Percentiles rank a stretch among this genome's conserved stretches.
These are phyloP conservation scores for Suillus spraguei DNA, from an alignment of 768 basidiomycete species.

Conservation along the genomic window DNA sequence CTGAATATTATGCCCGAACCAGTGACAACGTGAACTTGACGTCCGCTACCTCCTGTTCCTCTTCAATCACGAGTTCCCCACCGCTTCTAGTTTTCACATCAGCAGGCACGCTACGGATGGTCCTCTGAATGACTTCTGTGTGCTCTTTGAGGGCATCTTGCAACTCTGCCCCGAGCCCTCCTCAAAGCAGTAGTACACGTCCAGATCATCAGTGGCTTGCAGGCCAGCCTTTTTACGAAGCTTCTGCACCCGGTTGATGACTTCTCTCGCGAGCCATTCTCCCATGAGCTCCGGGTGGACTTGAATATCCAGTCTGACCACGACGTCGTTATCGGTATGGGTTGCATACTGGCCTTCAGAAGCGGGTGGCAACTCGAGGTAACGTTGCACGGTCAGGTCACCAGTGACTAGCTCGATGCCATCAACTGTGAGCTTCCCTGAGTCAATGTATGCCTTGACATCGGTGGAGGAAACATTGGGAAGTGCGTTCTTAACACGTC, in stretches of 20 bases:
- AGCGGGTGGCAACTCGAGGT: conserved; percentile 74
- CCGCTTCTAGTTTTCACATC: conserved; percentile 56
- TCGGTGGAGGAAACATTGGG: conserved; percentile 80
- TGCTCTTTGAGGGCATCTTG: conserved; percentile 66
- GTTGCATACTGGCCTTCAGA: conserved; percentile 71
- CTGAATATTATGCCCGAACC: conserved; percentile 39
- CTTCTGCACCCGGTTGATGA: conserved; percentile 93
- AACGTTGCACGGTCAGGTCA: conserved; percentile 91
- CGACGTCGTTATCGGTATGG: conserved; percentile 93
- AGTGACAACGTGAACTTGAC: conserved; percentile 75
- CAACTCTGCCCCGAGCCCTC: conserved; percentile 63
- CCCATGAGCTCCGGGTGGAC: conserved; percentile 83
- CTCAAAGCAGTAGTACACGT: conserved; percentile 83
- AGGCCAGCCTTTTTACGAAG: conserved; percentile 94
- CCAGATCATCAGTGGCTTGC: conserved; percentile 92
- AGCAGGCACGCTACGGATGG: conserved; percentile 70
- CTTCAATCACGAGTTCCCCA: conserved; percentile 66
- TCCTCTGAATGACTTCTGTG: conserved; percentile 68
- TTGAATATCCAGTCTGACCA: conserved; percentile 88
- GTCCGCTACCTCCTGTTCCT: conserved; percentile 86
- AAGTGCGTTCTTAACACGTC: conserved; percentile 85
- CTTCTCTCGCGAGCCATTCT: conserved; percentile 87
- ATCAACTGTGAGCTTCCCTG: conserved; percentile 81
- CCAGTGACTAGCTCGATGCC: conserved; percentile 89
- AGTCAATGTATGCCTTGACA: conserved; percentile 73